Evolutionary conservation across 2,329 filamentous ascomycete species (phyloP), one percentile per base, ranked within the genome.

Genomic region (Helotiales sp.): DNA sequence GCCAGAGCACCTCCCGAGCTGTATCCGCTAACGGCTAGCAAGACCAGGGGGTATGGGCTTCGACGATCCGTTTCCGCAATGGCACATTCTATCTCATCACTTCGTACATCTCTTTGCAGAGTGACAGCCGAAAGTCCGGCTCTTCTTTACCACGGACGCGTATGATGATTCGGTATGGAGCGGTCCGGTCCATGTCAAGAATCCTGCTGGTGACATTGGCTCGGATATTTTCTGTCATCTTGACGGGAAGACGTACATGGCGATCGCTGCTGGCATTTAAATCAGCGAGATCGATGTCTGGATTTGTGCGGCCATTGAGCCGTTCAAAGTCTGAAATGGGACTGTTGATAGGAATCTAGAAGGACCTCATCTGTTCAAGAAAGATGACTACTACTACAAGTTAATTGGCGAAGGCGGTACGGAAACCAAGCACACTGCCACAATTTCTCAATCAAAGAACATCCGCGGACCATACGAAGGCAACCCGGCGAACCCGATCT

Each of bases 381-480:
- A 84, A 50, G 83, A 84, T 43, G 85, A 83, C 7, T 87, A 82
- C 80, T 89, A 88, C 70, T 88, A 89, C 71, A 80, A 89, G 7
- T 77, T 88, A 6, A 87, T 84, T 0, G 86, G 86, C 2, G 86
- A 88, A 72, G 86, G 86, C 28, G 87, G 87, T 4, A 89, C 87
- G 0, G 87, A 83, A 5, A 87, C 86, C 67, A 82, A 84, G 0
- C 89, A 91, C 71, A 84, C 86, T 2, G 85, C 84, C 72, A 90
- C 87, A 30, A 82, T 91, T 2, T 79, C 88, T 67, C 80, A 85
- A 61, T 80, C 83, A 6, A 74, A 80, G 63, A 71, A 83, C 75
- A 75, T 88, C 65, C 86, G 86, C 80, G 89, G 89, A 0, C 88
- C 88, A 0, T 91, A 89, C 77, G 85, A 89, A 11, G 52, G 28